Base-by-base conservation (phyloP, 805 yeast species). In the Cyberlindnera veronae region DNA sequence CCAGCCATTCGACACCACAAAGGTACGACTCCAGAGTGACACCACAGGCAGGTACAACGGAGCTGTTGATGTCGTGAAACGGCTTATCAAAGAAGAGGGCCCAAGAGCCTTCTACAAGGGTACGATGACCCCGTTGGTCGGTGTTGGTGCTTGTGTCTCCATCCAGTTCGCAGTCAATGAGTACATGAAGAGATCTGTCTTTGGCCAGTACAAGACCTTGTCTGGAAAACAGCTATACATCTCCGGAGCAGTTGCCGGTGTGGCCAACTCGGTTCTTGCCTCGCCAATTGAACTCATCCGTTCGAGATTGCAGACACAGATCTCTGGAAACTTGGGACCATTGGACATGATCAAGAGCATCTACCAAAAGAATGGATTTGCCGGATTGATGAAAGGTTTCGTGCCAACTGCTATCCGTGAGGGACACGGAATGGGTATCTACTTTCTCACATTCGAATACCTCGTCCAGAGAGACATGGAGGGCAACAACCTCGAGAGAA, bases 81-180 rank as follows among this genome's bases (percentile, higher is more conserved):
- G 79, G 51, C 69, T 93, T 40, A 32, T 91, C 28, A 69, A 71
- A 29, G 80, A 84, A 42, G 99, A 93, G 63, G 99, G 99, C 2
- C 74, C 81, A 6, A 43, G 67, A 27, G 99, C 95, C 0, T 87
- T 93, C 57, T 93, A 93, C 62, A 81, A 95, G 63, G 99, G 99
- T 26, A 89, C 96, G 1, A 56, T 89, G 52, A 90, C 97, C 1
- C 99, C 99, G 16, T 70, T 93, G 52, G 62, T 91, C 26, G 99
- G 99, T 11, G 87, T 91, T n/a, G 99, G 99, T 37, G 96, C 95
- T 0, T 90, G 97, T 71, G 97, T 93, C 11, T 86, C 96, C 8
- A 85, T 91, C 29, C 99, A 93, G 64, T 93, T 93, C 58, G 93
- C 96, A 33, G 95, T 88, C 27, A 90, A 90, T 57, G 98, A 93